A percentile compares a stretch with the other conserved stretches of the same genome.
Conservation (phyloP, 352 stramenopile genomes). For the Labyrinthula sp. region DNA sequence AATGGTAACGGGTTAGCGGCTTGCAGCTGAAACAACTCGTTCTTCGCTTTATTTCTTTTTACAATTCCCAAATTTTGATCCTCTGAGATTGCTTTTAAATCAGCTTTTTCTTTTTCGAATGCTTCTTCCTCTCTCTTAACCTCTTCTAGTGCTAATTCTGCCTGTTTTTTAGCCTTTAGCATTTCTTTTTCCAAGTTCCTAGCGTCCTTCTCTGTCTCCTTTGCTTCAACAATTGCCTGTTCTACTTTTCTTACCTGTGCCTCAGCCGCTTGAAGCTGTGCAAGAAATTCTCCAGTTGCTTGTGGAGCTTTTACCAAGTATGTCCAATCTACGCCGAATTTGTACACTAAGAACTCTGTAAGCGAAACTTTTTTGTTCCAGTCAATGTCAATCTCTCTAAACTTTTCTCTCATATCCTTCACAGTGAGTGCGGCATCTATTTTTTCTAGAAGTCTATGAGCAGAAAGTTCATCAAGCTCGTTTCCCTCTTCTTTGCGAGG, state of each 20-base stretch:
- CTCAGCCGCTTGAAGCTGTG: slow-evolving; percentile 8
- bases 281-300: slow-evolving; percentile 5
- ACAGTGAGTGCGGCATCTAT: slow-evolving; percentile 31
- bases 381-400: slow-evolving; percentile 35
- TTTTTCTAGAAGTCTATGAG: slow-evolving; percentile 30
- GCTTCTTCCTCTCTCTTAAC: slow-evolving; percentile 33
- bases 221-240: slow-evolving; percentile 17
- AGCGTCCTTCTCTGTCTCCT: slow-evolving; percentile 3
- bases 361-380: slow-evolving; percentile 35
- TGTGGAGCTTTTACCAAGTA: slow-evolving; percentile 30
- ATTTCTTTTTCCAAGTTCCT: slow-evolving; percentile 14
- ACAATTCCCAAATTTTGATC: slow-evolving; percentile 35
- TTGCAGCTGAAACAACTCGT: slow-evolving; percentile 36
- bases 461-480: slow-evolving; percentile 30
- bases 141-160: slow-evolving; percentile 26
- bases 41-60: slow-evolving; percentile 37
- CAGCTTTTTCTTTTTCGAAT: slow-evolving; percentile 27
- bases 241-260: slow-evolving; percentile 8
- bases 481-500: slow-evolving; percentile 29
- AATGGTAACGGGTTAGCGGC: slow-evolving; percentile 32
- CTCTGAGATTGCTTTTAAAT: slow-evolving; percentile 25
- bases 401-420: slow-evolving; percentile 30
- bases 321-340: slow-evolving; percentile 32
- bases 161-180: slow-evolving; percentile 22
- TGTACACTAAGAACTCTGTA: slow-evolving; percentile 34